Base-by-base conservation (phyloP, 495 filamentous ascomycete species). In the Tuber melanosporum region DNA sequence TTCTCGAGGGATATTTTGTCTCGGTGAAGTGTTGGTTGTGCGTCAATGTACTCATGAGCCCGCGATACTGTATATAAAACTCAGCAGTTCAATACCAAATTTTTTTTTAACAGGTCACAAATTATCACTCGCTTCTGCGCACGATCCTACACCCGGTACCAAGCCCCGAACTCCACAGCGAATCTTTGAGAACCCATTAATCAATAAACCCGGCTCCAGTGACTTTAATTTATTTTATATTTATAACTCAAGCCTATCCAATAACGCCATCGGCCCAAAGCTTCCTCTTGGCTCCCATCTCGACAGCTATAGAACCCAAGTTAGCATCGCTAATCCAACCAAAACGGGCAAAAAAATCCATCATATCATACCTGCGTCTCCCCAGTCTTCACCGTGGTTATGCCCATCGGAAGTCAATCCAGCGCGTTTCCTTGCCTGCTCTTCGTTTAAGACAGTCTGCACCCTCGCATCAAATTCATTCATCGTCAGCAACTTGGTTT, bases 331-430 rank as follows among this genome's bases (percentile, higher is more conserved):
- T 73, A 36, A 84, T 82, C 81, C 84, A 82, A 78, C 84, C 87
- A 73, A 85, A 84, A 47, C 80, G 80, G 7, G 71, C 57, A 73
- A 42, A 66, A 22, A 57, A 19, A 41, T 41, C 39, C 4, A 41
- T 41, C 32, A 20, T 44, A 69, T 36, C 78, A 76, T 87, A 71
- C 89, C 89, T 47, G 88, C 89, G 83, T 86, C 87, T 19, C 93
- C 93, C 93, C 93, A 95, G 83, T 95, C 93, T 83, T 95, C 92
- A 39, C 92, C 93, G 84, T 95, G 93, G 84, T 94, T 95, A 81
- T 95, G 93, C 74, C 88, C 86, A 72, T 86, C 87, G 3, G 82
- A 82, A 1, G 86, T 88, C 73, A 97, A 83, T 3, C 95, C 95
- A n/a, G 95, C 95, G 78, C 95, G 88, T 66, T 91, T 91, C 86